These are phyloP conservation scores for Ampelocalamus luodianensis DNA, from an alignment of 176 grass and related monocot genomes.

Conservation along the genomic window DNA sequence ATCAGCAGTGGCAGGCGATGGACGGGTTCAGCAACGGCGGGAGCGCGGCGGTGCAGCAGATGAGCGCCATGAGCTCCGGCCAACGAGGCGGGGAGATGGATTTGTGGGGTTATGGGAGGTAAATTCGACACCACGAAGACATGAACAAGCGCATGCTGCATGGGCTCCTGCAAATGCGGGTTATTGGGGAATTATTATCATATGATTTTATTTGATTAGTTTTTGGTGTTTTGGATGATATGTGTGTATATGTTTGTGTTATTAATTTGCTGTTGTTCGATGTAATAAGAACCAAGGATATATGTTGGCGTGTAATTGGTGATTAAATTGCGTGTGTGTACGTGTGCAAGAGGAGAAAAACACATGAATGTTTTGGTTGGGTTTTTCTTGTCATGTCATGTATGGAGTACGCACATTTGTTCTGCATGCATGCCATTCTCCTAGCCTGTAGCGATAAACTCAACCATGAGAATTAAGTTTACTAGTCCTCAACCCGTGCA, in stretches of 20 bases:
- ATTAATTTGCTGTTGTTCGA: constrained; percentile 47
- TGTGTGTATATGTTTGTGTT: constrained; percentile 48
- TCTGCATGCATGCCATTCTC: constrained; percentile 15
- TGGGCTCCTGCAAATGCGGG: not conserved
- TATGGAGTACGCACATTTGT: constrained; percentile 17
- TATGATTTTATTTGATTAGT: constrained; percentile 34
- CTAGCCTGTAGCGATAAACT: not conserved
- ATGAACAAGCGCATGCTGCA: constrained; percentile 3
- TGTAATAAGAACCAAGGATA: constrained; percentile 57
- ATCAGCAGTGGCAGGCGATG: constrained; percentile 74
- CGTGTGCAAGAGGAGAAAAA: constrained; percentile 2
- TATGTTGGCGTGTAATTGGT: constrained; percentile 15
- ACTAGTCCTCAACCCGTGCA: too few relatives aligned
- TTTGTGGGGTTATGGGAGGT: constrained; percentile 91
- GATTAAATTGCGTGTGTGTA: constrained; percentile 21
- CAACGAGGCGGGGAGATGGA: constrained; percentile 89
- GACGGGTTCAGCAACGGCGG: constrained; percentile 65
- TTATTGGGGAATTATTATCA: constrained; percentile 22
- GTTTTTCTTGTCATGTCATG: constrained; percentile 27
- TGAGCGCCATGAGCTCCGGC: constrained; percentile 63
- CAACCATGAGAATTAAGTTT: too few relatives aligned
- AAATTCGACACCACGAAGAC: constrained; percentile 16
- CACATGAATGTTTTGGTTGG: constrained; percentile 8
- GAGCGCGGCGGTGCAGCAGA: constrained; percentile 59
- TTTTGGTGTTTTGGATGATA: constrained; percentile 43